Conservation (phyloP, 139 green algal genomes). For the Chlamydomonas sphaeroides region DNA sequence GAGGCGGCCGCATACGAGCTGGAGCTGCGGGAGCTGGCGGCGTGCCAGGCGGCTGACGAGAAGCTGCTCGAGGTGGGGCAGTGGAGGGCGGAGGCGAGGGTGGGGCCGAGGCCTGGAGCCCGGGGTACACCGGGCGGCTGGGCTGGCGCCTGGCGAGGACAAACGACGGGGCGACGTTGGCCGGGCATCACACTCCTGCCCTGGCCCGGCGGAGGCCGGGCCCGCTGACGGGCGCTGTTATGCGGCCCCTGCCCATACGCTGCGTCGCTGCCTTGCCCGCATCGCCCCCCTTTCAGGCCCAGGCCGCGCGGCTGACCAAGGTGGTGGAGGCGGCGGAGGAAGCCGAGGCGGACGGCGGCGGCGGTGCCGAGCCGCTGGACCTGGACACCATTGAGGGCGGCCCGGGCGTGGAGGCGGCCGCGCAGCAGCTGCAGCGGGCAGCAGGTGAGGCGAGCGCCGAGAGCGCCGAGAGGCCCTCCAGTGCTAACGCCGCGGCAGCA, state of each 20-base stretch:
- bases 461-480: no score
- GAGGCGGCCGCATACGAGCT: conserved; percentile 40
- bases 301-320: conserved; percentile 38
- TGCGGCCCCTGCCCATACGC: no score
- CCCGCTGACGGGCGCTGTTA: no score
- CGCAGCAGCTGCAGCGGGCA: conserved; percentile 19
- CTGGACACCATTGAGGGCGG: conserved; percentile 29
- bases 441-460: conserved; percentile 3
- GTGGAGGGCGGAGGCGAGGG: background rate
- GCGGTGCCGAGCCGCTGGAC: conserved; percentile 20
- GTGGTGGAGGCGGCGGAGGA: conserved; percentile 35
- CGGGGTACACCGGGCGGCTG: no score
- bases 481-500: no score
- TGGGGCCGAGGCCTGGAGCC: background rate
- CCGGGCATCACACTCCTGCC: no score
- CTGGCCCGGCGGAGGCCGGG: no score
- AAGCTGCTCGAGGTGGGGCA: conserved; percentile 44
- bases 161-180: no score
- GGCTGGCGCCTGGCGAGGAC: no score
- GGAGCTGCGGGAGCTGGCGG: conserved; percentile 45
- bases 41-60: conserved; percentile 41
- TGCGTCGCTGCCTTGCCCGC: no score
- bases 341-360: background rate
- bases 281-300: background rate
- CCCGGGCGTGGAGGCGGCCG: conserved; percentile 25